A percentile compares a stretch with the other conserved stretches of the same genome.
These are phyloP conservation scores for Plicaturopsis crispa DNA, from an alignment of 768 basidiomycete species.

Conservation along the genomic window DNA sequence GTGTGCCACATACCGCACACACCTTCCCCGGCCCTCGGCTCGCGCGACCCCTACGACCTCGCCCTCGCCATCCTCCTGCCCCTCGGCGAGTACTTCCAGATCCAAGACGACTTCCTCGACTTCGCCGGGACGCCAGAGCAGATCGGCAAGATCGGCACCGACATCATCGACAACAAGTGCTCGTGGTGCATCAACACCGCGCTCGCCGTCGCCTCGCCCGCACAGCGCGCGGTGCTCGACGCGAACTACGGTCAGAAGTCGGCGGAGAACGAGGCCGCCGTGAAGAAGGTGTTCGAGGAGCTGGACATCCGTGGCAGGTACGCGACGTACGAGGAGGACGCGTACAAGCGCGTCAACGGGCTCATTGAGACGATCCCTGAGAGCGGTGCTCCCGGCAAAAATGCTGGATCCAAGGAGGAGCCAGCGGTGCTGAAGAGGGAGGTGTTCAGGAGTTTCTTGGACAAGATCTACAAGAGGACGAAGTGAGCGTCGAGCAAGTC, in stretches of 20 bases:
- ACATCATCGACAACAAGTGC: slow-evolving; percentile 99
- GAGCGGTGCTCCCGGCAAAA: slow-evolving; percentile 23
- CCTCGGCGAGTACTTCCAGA: slow-evolving; percentile 97
- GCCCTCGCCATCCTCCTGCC: slow-evolving; percentile 81
- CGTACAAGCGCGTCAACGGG: slow-evolving; percentile 55
- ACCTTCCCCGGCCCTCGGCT: slow-evolving; percentile 27
- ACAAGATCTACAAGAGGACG: slow-evolving; percentile 72
- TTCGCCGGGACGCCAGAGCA: slow-evolving; percentile 84
- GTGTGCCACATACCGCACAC: slow-evolving; percentile 55
- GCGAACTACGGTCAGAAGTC: slow-evolving; percentile 57
- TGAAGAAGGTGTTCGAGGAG: slow-evolving; percentile 69
- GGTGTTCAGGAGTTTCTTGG: slow-evolving; percentile 81
- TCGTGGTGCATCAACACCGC: slow-evolving; percentile 94
- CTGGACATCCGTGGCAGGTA: slow-evolving; percentile 63
- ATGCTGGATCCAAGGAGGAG: slow-evolving; percentile 28
- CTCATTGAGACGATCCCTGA: slow-evolving; percentile 75
- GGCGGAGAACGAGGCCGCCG: slow-evolving; percentile 42
- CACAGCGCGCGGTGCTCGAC: slow-evolving; percentile 55
- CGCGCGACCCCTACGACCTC: slow-evolving; percentile 55
- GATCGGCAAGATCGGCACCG: slow-evolving; percentile 96
- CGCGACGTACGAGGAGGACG: slow-evolving; percentile 68
- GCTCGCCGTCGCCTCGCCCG: slow-evolving; percentile 45
- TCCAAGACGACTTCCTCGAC: slow-evolving; percentile 97
- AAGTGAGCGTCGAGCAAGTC: too few relatives aligned
- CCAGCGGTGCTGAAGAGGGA: slow-evolving; percentile 44